Conservation (phyloP, 805 yeast genomes). For the Kuraishia capsulata region DNA sequence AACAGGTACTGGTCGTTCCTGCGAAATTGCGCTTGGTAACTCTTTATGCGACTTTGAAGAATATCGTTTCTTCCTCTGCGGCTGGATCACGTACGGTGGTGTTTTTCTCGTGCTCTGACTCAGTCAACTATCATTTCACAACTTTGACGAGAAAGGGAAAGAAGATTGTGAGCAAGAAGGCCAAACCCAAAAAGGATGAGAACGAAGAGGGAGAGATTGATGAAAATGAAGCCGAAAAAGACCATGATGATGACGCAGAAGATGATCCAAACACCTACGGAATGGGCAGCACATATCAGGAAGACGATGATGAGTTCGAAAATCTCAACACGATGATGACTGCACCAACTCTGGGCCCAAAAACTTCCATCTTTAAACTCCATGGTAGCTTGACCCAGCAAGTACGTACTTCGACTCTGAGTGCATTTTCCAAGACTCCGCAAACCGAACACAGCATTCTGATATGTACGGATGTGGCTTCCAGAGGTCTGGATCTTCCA, state of each 20-base stretch:
- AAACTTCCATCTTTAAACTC: slow-evolving; percentile 49
- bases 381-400: slow-evolving; percentile 92
- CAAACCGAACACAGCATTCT: slow-evolving; percentile 49
- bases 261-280: no score
- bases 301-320: slow-evolving; percentile 14
- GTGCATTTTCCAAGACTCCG: slow-evolving; percentile 41
- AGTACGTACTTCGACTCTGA: slow-evolving; percentile 68
- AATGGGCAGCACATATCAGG: slow-evolving; percentile 8
- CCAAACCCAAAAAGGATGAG: slow-evolving; percentile 22
- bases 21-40: slow-evolving; percentile 86
- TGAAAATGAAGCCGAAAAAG: slow-evolving; percentile 5
- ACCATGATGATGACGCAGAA: slow-evolving; percentile 4
- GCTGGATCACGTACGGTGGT: slow-evolving; percentile 57
- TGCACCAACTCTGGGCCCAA: slow-evolving; percentile 40
- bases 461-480: slow-evolving; percentile 95
- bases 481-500: slow-evolving; percentile 93
- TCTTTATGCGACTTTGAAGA: slow-evolving; percentile 55
- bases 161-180: slow-evolving; percentile 14
- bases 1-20: slow-evolving; percentile 77
- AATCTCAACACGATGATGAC: slow-evolving; percentile 33
- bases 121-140: slow-evolving; percentile 88
- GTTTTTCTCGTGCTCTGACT: slow-evolving; percentile 88
- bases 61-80: slow-evolving; percentile 24
- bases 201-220: slow-evolving; percentile 9
- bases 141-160: slow-evolving; percentile 58